These are phyloP conservation scores for Tetrapisispora pingtungensis DNA, from an alignment of 805 yeast species.

Conservation along the genomic window DNA sequence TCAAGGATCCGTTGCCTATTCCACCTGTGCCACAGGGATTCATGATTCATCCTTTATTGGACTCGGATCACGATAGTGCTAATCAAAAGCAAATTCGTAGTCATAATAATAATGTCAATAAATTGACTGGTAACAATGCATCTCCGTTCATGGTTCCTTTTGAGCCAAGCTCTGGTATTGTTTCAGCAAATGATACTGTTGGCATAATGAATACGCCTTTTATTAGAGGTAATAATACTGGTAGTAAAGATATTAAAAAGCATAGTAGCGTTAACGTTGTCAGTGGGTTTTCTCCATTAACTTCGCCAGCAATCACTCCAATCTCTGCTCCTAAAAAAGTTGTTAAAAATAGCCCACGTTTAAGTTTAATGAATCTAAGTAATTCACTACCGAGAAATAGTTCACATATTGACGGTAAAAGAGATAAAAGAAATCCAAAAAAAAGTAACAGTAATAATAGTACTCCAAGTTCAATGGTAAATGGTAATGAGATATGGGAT, in stretches of 20 bases:
- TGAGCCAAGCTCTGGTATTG: not conserved
- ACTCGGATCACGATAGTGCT: not conserved
- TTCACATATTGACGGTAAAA: constrained; percentile 8
- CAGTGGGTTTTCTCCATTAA: constrained; percentile 34
- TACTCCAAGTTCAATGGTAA: not conserved
- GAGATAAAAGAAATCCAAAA: constrained; percentile 1
- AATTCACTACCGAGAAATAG: constrained; percentile 8
- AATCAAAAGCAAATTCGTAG: not conserved
- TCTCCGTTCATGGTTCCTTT: constrained; percentile 1
- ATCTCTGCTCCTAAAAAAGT: constrained; percentile 19
- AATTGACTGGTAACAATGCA: not conserved
- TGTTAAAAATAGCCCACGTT: constrained; percentile 27
- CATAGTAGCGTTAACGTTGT: not conserved
- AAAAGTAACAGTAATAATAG: not conserved
- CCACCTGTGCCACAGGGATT: not conserved
- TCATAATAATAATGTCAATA: not conserved
- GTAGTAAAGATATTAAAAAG: not conserved
- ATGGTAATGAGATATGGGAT: constrained; percentile 17
- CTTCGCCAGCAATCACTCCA: constrained; percentile 39
- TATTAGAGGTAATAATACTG: not conserved
- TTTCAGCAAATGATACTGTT: not conserved
- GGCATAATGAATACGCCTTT: constrained; percentile 2
- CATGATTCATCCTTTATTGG: not conserved
- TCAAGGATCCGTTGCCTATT: not conserved
- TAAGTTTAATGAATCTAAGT: constrained; percentile 11